Evolutionary conservation across 1,139 yeast genomes (phyloP), one percentile per base, ranked within the genome.

Genomic region (Suhomyces guaymorum): DNA sequence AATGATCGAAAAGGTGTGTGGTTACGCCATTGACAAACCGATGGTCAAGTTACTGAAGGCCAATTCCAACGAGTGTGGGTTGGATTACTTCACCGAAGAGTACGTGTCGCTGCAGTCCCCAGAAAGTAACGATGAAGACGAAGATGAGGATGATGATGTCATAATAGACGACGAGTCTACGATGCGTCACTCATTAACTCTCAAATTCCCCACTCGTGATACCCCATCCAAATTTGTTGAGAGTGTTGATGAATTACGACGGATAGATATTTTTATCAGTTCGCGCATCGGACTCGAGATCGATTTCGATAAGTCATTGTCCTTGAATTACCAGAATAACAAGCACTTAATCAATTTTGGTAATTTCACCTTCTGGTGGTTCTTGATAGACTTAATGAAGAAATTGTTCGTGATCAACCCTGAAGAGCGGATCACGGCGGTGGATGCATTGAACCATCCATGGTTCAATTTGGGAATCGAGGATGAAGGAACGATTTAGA

Each of bases 1-100:
- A 11, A 81, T 94, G 83, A 92, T 94, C 85, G 94, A 92, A 59
- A 80, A 79, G 46, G 77, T 90, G 12, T 66, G 81, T 26, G 80
- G 80, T 14, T 58, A 63, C 30, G 48, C 43, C 15, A 64, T 71
- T 22, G 73, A 69, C 42, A 63, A 61, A 42, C 47, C 53, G 15
- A 62, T 70, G 64, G 67, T 70, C 10, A 54, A 55, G 29, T 33
- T 45, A 17, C 65, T 67, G 44, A 68, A 69, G 38, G 49, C 53
- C 14, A 57, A 59, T 29, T 65, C 63, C 26, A 68, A 69, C 42
- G 74, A 70, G 41, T 68, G 73, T 48, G 75, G 75, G 4, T 38
- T 66, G 24, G 61, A 63, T 36, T 68, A 52, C 48, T 70, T 70
- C 39, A 64, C 70, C 3, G 57, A 56, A 24, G 64, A 57, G 26